Conservation (phyloP, 1,139 yeast species). For the Candida albicans region DNA sequence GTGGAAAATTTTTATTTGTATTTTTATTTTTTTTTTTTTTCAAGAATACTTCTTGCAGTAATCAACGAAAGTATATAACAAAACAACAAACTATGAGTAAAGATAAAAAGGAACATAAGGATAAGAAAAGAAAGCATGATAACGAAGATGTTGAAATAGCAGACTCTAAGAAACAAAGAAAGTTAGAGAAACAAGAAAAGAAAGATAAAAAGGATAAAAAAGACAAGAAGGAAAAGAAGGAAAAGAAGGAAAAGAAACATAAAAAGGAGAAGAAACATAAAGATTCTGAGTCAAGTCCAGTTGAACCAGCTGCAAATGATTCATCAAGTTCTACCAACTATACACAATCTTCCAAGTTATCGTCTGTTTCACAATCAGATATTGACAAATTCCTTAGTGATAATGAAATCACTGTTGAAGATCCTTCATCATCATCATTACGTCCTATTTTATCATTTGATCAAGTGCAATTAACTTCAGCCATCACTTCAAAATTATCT, state of each 20-base stretch:
- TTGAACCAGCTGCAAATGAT: conserved; percentile 22
- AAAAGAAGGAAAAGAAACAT: conserved; percentile 43
- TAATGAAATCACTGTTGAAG: conserved; percentile 82
- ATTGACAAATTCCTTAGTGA: conserved; percentile 61
- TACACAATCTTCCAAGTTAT: conserved; percentile 30
- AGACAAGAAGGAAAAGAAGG: conserved; percentile 35
- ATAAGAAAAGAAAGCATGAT: conserved; percentile 46
- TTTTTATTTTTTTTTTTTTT: neutral
- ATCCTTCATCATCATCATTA: conserved; percentile 50
- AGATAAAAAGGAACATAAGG: conserved; percentile 24
- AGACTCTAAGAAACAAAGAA: conserved; percentile 22
- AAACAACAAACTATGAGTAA: conserved; percentile 26
- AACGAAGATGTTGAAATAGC: conserved; percentile 27
- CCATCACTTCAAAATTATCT: conserved; percentile 56
- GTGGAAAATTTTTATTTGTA: neutral
- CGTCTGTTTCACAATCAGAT: conserved; percentile 48
- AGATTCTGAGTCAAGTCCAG: conserved; percentile 46
- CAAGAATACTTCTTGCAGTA: neutral
- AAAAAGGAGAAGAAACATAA: conserved; percentile 45
- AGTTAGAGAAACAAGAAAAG: conserved; percentile 43
- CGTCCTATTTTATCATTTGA: conserved; percentile 74
- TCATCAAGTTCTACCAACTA: conserved; percentile 20
- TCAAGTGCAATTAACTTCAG: conserved; percentile 56
- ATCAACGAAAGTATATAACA: neutral
- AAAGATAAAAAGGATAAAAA: conserved; percentile 47